A percentile compares a stretch with the other conserved stretches of the same genome.
Conservation (phyloP, 1,284 basidiomycete genomes). For the Austroboletus rostrupii region DNA sequence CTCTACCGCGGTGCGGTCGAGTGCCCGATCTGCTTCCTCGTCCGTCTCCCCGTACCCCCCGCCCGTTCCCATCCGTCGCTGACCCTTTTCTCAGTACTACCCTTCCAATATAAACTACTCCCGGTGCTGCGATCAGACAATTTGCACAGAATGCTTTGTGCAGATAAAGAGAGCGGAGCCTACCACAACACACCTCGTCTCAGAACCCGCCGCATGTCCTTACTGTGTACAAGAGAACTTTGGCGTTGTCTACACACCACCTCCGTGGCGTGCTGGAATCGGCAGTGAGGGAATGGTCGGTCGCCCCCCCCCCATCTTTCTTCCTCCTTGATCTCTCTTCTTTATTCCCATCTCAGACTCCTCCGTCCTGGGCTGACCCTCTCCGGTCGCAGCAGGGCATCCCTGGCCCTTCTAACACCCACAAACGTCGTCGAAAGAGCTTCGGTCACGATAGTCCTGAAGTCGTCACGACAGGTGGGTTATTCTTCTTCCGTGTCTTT, state of each 20-base stretch:
- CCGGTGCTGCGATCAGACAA: constrained; percentile 95
- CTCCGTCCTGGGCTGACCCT: constrained; percentile 47
- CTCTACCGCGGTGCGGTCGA: constrained; percentile 87
- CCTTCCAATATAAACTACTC: constrained; percentile 95
- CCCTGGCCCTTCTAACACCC: constrained; percentile 37
- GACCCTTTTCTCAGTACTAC: constrained; percentile 66
- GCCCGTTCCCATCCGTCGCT: constrained; percentile 14
- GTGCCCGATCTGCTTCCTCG: constrained; percentile 99
- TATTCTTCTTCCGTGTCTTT: constrained; percentile 2
- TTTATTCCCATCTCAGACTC: constrained; percentile 25
- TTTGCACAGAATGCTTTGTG: constrained; percentile 99
- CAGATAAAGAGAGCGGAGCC: constrained; percentile 97
- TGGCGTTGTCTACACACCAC: constrained; percentile 87
- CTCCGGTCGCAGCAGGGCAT: constrained; percentile 41
- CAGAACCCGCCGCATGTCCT: constrained; percentile 93
- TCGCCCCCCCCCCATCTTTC: constrained; percentile 13
- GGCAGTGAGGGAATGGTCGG: constrained; percentile 65
- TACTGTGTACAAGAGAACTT: constrained; percentile 98
- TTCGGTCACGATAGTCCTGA: constrained; percentile 75
- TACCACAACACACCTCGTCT: constrained; percentile 86
- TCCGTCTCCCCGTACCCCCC: constrained; percentile 44
- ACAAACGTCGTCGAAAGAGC: constrained; percentile 75
- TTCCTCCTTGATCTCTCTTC: constrained; percentile 5
- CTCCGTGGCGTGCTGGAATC: constrained; percentile 73
- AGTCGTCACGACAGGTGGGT: constrained; percentile 83